Percentiles rank a stretch among this genome's conserved stretches.
phyloP scores from a whole-genome alignment of 2,329 filamentous ascomycete genomes.

The Bipolaris zeicola region DNA sequence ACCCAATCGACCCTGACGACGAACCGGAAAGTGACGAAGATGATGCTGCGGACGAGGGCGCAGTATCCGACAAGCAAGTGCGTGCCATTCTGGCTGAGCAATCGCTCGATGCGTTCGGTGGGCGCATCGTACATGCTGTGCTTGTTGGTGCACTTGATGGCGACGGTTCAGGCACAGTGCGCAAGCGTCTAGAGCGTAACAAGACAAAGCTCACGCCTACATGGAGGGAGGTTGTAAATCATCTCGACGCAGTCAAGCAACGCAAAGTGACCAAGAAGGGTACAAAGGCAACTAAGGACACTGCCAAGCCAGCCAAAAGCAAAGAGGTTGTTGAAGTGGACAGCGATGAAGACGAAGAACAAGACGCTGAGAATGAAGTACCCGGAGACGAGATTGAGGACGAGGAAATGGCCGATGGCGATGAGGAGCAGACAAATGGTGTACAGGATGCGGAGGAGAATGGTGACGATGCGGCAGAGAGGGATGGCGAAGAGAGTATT shows the following conservation, averaged over 20 bases:
- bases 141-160: slow-evolving; percentile 74
- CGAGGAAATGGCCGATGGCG: slow-evolving; percentile 50
- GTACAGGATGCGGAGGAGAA: slow-evolving; percentile 39
- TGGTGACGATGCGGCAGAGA: slow-evolving; percentile 31
- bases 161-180: slow-evolving; percentile 59
- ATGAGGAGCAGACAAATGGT: slow-evolving; percentile 50
- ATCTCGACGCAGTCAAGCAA: slow-evolving; percentile 67
- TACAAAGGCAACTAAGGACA: slow-evolving; percentile 40
- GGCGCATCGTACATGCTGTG: slow-evolving; percentile 82
- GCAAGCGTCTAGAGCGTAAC: slow-evolving; percentile 77
- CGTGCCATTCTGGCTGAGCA: slow-evolving; percentile 80
- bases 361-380: slow-evolving; percentile 32
- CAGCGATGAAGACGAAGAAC: slow-evolving; percentile 41
- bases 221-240: slow-evolving; percentile 82
- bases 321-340: slow-evolving; percentile 44
- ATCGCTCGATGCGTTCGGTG: slow-evolving; percentile 81
- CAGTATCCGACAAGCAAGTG: slow-evolving; percentile 61
- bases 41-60: slow-evolving; percentile 47
- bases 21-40: slow-evolving; percentile 67
- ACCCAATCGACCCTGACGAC: slow-evolving; percentile 69
- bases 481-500: slow-evolving; percentile 50
- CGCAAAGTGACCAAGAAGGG: slow-evolving; percentile 42
- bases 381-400: slow-evolving; percentile 41
- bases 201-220: slow-evolving; percentile 80
- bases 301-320: slow-evolving; percentile 52